Evolutionary conservation across 2,329 filamentous ascomycete species (phyloP).

Genomic region (Epicoccum sorghinum): DNA sequence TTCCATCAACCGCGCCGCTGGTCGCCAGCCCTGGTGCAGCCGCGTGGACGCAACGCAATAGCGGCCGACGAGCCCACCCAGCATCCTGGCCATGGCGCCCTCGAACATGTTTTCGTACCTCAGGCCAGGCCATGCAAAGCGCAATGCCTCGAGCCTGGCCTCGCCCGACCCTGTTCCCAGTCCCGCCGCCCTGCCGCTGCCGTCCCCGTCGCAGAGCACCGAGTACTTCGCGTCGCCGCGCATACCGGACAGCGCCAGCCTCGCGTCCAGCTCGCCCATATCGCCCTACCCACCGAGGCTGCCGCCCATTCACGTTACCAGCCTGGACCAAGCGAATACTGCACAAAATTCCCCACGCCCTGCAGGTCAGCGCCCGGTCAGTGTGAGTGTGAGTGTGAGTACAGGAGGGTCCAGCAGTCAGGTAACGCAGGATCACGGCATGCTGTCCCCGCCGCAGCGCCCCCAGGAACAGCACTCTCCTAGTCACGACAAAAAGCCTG

Average conservation of each 20-base stretch:
- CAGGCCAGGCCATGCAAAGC: conserved; percentile 47
- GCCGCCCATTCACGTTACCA: conserved; percentile 48
- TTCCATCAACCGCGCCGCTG: conserved; percentile 1
- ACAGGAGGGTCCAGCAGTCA: conserved; percentile 11
- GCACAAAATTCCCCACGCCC: conserved; percentile 14
- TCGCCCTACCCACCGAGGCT: conserved; percentile 48
- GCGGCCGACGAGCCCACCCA: conserved; percentile 21
- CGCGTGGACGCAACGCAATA: conserved; percentile 23
- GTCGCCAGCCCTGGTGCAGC: conserved; percentile 9
- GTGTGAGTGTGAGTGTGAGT: background rate
- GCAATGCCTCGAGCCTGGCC: conserved; percentile 44
- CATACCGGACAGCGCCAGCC: conserved; percentile 36
- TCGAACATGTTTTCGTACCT: conserved; percentile 51
- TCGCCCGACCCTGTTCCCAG: conserved; percentile 41
- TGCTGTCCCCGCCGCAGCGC: conserved; percentile 29
- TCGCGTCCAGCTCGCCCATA: conserved; percentile 43
- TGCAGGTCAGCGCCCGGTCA: conserved; percentile 19
- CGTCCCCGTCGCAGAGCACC: conserved; percentile 37
- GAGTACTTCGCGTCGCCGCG: conserved; percentile 43
- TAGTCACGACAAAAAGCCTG: conserved; percentile 26
- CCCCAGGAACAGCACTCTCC: conserved; percentile 28
- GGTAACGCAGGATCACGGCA: conserved; percentile 20
- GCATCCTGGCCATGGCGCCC: conserved; percentile 42
- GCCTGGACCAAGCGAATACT: conserved; percentile 32
- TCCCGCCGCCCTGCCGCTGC: conserved; percentile 31